These are phyloP conservation scores for Penicillium sumatraense DNA, from an alignment of 2,329 filamentous ascomycete genomes.

Conservation along the genomic window DNA sequence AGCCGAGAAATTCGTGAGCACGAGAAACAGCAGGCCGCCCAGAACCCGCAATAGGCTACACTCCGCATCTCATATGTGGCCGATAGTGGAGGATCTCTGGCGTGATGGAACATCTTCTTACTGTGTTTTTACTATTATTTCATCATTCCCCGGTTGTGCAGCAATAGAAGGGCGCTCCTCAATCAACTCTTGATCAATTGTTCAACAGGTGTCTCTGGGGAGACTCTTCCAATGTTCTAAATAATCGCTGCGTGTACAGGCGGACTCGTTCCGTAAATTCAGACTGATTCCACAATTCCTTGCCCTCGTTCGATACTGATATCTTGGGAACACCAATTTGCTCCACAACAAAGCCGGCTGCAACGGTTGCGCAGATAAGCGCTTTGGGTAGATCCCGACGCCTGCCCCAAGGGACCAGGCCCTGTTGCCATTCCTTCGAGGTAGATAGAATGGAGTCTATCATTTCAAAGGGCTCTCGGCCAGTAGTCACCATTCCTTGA, in stretches of 20 bases:
- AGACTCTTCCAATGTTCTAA: slow-evolving; percentile 44
- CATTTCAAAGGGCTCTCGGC: slow-evolving; percentile 34
- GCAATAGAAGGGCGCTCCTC: slow-evolving; percentile 44
- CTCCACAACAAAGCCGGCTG: slow-evolving; percentile 92
- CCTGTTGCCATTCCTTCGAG: slow-evolving; percentile 59
- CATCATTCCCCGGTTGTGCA: slow-evolving; percentile 42
- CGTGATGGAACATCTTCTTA: slow-evolving; percentile 32
- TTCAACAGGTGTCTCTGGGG: slow-evolving; percentile 41
- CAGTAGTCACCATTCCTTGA: slow-evolving; percentile 57
- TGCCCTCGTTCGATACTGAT: slow-evolving; percentile 33
- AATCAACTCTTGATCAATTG: slow-evolving; percentile 38
- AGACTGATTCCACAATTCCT: slow-evolving; percentile 51
- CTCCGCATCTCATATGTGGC: slow-evolving; percentile 20
- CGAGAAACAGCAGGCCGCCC: slow-evolving; percentile 57
- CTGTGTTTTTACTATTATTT: slow-evolving; percentile 34
- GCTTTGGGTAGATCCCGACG: slow-evolving; percentile 62
- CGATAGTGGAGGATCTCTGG: slow-evolving; percentile 28
- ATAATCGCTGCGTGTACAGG: slow-evolving; percentile 49
- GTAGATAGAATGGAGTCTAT: slow-evolving; percentile 44
- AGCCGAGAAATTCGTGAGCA: slow-evolving; percentile 73
- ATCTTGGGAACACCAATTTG: slow-evolving; percentile 79
- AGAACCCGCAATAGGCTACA: slow-evolving; percentile 42
- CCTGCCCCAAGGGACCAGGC: slow-evolving; percentile 52
- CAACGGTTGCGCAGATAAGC: slow-evolving; percentile 76
- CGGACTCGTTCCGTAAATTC: slow-evolving; percentile 50